A percentile compares a stretch with the other conserved stretches of the same genome.
Conservation (phyloP, 2,329 filamentous ascomycete genomes). For the Pseudogymnoascus sp. region DNA sequence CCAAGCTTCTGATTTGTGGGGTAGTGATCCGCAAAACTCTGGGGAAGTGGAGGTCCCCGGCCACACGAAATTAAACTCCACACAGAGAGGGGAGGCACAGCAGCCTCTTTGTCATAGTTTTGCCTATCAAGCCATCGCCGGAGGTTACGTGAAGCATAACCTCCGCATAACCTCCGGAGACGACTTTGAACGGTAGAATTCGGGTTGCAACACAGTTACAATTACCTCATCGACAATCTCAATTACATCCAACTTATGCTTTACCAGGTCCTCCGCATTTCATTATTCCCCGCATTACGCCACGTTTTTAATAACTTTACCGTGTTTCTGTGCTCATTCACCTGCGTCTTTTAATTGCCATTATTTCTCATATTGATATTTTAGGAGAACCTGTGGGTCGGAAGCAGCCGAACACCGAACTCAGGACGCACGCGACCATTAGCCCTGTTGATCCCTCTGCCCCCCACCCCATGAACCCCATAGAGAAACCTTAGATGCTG, state of each 20-base stretch:
- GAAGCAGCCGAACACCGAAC: background rate
- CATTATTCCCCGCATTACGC: background rate
- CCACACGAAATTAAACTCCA: too few relatives aligned
- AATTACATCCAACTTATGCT: background rate
- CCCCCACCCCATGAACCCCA: background rate
- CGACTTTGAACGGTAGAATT: background rate
- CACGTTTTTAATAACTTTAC: background rate
- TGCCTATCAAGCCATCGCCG: background rate
- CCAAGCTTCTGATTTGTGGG: background rate
- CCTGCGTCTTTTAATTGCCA: background rate
- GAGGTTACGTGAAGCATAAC: too few relatives aligned
- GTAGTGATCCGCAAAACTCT: background rate
- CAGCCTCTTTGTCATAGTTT: background rate
- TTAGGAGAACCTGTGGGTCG: background rate
- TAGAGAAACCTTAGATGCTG: too few relatives aligned
- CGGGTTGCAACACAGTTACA: too few relatives aligned
- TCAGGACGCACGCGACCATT: background rate
- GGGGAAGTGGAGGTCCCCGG: background rate
- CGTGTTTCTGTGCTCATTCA: background rate
- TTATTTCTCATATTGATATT: background rate
- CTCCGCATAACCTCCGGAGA: too few relatives aligned
- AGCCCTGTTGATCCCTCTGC: background rate
- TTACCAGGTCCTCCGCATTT: background rate
- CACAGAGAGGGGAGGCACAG: background rate
- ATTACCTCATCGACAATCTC: background rate